Percentiles rank a stretch among this genome's conserved stretches.
phyloP scores from a whole-genome alignment of 108 stramenopile genomes.

The Mediolabrus comicus region DNA sequence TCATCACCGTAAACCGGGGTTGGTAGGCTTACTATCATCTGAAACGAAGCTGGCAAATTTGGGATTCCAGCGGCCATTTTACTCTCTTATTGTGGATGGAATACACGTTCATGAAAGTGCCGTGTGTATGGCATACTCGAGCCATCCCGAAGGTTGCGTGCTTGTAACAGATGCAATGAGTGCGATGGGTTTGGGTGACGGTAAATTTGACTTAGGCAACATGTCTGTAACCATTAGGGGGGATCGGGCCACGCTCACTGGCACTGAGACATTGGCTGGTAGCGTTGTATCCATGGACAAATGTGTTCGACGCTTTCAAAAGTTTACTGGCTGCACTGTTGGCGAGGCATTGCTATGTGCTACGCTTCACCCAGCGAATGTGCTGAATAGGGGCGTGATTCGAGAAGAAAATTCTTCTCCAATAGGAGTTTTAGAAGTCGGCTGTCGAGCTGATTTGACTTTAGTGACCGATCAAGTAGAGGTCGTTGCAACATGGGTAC shows the following conservation, averaged over 20 bases:
- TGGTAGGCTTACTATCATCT: constrained; percentile 50
- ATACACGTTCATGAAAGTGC: constrained; percentile 49
- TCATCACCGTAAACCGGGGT: constrained; percentile 64
- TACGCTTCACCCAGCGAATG: constrained; percentile 48
- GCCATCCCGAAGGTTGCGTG: constrained; percentile 49
- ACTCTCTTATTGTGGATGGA: constrained; percentile 52
- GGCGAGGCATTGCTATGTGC: constrained; percentile 50
- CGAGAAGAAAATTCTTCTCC: constrained; percentile 5
- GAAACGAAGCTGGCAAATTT: background rate
- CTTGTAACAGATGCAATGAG: constrained; percentile 69
- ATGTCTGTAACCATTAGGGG: constrained; percentile 34
- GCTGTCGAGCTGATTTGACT: constrained; percentile 30
- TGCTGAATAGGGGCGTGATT: constrained; percentile 28
- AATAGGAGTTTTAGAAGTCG: constrained; percentile 31
- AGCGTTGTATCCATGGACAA: constrained; percentile 52
- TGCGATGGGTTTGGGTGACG: constrained; percentile 57
- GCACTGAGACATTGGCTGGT: constrained; percentile 60
- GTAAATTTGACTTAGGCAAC: constrained; percentile 36
- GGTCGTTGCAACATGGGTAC: constrained; percentile 24
- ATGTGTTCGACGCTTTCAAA: constrained; percentile 44
- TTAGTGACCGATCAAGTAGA: constrained; percentile 27
- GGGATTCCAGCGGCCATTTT: constrained; percentile 17
- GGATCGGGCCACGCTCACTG: constrained; percentile 36
- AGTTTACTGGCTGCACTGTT: constrained; percentile 47
- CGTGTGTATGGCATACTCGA: constrained; percentile 48